Base-by-base conservation (phyloP, 352 stramenopile genomes). In the Phytophthora parvispora region DNA sequence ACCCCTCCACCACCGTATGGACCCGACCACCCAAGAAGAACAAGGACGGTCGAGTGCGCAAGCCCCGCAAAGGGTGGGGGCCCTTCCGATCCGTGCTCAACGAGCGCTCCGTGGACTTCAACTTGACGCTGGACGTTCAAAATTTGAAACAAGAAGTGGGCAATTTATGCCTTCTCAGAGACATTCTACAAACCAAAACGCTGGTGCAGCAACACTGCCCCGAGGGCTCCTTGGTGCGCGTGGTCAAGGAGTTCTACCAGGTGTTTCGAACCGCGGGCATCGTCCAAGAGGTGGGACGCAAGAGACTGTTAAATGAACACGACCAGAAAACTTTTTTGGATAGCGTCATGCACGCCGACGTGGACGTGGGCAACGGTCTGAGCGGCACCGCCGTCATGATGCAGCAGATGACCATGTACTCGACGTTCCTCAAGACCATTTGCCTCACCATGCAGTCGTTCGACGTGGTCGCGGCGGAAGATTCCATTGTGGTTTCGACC, bases 381-480 rank as follows among this genome's bases (percentile, higher is more conserved):
- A 20, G 29, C 25, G 76, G 76, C 20, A 51, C 79, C 22, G 60
- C 69, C n/a, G 67, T 74, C 59, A 76, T 84, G 56, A 60, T 80
- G 20, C 60, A 84, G 28, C 72, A 81, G 67, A 78, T 81, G 54
- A 52, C 50, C 51, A 71, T 73, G 38, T 87, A 87, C 63, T 81
- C 75, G 25, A 34, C 70, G 22, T 57, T 83, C 34, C 64, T 81
- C 25, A 76, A 73, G 31, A 69, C 72, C 20, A 78, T 84, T 27
- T 48, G 50, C 24, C 31, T 45, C 28, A 49, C 42, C 3, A 49
- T 49, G 20, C 31, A 28, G 18, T 20, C 50, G 31, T 25, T 45
- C n/a, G 50, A 58, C n/a, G 13, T 59, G 13, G 32, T 59, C 18
- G 13, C 3, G 13, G 31, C 52, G 5, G 52, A 48, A 6, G 32